Conservation (phyloP, 2,329 filamentous ascomycete genomes). For the Aureobasidium vineae region DNA sequence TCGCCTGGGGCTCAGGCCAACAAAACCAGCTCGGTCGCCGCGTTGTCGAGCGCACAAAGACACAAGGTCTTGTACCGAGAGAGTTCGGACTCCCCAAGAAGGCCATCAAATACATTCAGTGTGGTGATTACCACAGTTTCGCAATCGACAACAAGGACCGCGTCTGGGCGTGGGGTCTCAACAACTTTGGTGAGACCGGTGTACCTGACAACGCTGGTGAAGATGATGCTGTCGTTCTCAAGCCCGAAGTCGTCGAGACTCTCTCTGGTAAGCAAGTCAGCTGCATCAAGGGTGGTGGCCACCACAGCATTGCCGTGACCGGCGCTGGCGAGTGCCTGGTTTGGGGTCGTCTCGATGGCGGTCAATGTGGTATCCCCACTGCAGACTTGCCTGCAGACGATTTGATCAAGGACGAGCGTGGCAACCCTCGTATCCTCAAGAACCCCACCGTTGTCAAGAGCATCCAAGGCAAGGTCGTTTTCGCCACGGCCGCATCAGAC, state of each 20-base stretch:
- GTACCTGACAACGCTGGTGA: conserved; percentile 62
- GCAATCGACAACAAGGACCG: conserved; percentile 65
- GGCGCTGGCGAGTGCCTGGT: conserved; percentile 55
- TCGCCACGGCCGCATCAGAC: conserved; percentile 60
- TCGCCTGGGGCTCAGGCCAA: conserved; percentile 70
- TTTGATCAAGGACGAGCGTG: conserved; percentile 62
- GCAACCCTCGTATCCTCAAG: conserved; percentile 68
- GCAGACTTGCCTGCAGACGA: conserved; percentile 57
- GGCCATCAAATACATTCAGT: conserved; percentile 60
- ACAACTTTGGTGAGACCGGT: conserved; percentile 82
- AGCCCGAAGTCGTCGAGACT: conserved; percentile 64
- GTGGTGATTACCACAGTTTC: conserved; percentile 80
- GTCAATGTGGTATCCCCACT: conserved; percentile 52
- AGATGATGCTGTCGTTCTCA: conserved; percentile 69
- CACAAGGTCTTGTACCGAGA: conserved; percentile 55
- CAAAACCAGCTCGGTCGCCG: conserved; percentile 68
- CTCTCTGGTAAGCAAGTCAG: conserved; percentile 64
- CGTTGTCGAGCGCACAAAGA: conserved; percentile 59
- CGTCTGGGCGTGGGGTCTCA: conserved; percentile 80
- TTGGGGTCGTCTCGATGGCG: conserved; percentile 61
- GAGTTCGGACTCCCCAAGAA: conserved; percentile 58
- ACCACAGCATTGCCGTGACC: conserved; percentile 67
- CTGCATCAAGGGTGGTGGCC: conserved; percentile 68
- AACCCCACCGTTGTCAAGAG: conserved; percentile 60
- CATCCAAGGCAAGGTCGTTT: conserved; percentile 47